Evolutionary conservation across 2,329 filamentous ascomycete genomes (phyloP).

Genomic region (Apiospora malaysiana): DNA sequence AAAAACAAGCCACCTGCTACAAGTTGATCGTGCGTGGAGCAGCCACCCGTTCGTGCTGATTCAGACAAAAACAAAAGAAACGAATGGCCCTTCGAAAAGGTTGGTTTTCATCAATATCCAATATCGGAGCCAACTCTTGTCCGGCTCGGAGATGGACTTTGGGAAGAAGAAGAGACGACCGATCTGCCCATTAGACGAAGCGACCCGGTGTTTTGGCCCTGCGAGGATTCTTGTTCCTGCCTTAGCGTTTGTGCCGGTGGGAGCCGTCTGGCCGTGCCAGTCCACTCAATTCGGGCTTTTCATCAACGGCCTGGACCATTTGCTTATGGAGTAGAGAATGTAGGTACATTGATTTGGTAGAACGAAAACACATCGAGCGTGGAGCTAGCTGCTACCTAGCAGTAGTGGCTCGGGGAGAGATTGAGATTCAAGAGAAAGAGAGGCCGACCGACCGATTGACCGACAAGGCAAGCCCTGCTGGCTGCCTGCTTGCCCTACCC

Average conservation of each 20-base stretch:
- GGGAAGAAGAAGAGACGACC: conserved; percentile 1
- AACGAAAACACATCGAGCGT: not conserved
- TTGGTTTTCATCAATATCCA: not conserved
- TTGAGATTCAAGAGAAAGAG: not conserved
- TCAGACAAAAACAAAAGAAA: not conserved
- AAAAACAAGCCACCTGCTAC: conserved; percentile 11
- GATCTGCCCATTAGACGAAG: not conserved
- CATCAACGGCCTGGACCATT: too few relatives aligned
- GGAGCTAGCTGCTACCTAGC: not conserved
- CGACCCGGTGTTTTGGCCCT: not conserved
- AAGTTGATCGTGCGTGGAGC: not conserved
- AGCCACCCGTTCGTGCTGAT: not conserved
- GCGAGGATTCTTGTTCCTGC: conserved; percentile 7
- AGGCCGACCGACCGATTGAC: not conserved
- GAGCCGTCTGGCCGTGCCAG: not conserved
- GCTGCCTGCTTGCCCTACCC: not conserved
- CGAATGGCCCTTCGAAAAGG: not conserved
- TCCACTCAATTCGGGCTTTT: not conserved
- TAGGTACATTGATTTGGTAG: not conserved
- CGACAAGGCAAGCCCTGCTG: not conserved
- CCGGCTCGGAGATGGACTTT: not conserved
- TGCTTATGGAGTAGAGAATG: too few relatives aligned
- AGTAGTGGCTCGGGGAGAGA: not conserved
- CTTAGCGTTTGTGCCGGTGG: not conserved
- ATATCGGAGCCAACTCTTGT: not conserved